Percentiles rank a stretch among this genome's conserved stretches.
These are phyloP conservation scores for Fusarium anthophilum DNA, from an alignment of 2,329 filamentous ascomycete species.

Conservation along the genomic window DNA sequence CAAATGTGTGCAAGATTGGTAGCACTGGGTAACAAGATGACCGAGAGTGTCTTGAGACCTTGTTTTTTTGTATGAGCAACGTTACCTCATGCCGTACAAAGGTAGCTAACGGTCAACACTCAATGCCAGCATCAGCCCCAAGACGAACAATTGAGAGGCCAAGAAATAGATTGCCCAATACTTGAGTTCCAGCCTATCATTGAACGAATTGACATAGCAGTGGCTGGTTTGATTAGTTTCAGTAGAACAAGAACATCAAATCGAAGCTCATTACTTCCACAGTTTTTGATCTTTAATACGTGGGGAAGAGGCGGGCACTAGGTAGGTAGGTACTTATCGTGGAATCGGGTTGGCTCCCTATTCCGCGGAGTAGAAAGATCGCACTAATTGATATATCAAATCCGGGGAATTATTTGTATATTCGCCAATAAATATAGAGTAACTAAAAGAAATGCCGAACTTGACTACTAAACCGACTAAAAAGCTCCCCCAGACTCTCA, in stretches of 20 bases:
- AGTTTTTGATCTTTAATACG: not conserved
- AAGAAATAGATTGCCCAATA: not conserved
- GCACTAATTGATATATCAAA: not conserved
- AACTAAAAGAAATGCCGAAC: not conserved
- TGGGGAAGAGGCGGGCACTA: not conserved
- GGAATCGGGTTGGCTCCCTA: not conserved
- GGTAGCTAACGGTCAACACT: not conserved
- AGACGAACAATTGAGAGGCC: not conserved
- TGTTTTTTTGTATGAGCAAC: not conserved
- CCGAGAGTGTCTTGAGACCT: not conserved
- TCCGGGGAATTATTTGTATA: not conserved
- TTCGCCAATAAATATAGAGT: not conserved
- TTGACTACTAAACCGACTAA: not conserved
- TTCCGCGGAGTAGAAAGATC: not conserved
- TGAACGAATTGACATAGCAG: not conserved
- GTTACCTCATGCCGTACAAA: not conserved
- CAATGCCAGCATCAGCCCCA: not conserved
- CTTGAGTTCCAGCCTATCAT: not conserved
- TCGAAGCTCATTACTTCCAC: not conserved
- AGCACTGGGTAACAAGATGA: not conserved
- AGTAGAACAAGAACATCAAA: not conserved
- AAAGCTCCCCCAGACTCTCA: not conserved
- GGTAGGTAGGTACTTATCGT: not conserved
- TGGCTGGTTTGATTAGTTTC: not conserved
- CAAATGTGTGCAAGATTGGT: not conserved